These are phyloP conservation scores for Metschnikowia hibisci DNA, from an alignment of 805 yeast species.

Conservation along the genomic window DNA sequence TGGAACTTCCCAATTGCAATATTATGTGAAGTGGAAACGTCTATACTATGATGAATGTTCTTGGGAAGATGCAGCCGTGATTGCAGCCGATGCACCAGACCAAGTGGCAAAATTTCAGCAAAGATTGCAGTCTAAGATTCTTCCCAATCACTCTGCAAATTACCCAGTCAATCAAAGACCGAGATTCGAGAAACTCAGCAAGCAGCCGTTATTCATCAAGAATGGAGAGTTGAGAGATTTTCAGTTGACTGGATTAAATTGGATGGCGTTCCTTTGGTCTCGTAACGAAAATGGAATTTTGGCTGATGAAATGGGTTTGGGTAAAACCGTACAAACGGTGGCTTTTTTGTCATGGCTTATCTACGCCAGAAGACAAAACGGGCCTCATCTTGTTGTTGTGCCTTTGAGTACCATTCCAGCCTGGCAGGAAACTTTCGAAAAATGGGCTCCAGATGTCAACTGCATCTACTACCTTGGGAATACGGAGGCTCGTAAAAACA, in stretches of 20 bases:
- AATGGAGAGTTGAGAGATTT: constrained; percentile 93
- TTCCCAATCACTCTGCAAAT: constrained; percentile 75
- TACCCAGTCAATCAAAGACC: constrained; percentile 75
- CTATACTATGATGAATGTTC: constrained; percentile 93
- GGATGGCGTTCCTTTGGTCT: constrained; percentile 99
- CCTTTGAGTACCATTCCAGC: constrained; percentile 96
- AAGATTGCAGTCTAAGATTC: constrained; percentile 75
- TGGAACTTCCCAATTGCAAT: constrained; percentile 67
- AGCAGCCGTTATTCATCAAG: constrained; percentile 86
- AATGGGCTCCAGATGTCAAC: constrained; percentile 96
- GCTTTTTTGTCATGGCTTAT: constrained; percentile 92
- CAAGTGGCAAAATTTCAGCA: constrained; percentile 81
- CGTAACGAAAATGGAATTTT: constrained; percentile 94
- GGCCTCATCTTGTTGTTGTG: constrained; percentile 95
- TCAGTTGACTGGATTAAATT: constrained; percentile 95
- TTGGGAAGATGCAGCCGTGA: constrained; percentile 90
- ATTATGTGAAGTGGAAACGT: constrained; percentile 90
- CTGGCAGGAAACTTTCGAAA: constrained; percentile 98
- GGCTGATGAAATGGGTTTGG: constrained; percentile 99
- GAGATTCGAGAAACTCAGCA: constrained; percentile 75
- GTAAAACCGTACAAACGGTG: constrained; percentile 96
- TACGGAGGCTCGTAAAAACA: constrained; percentile 73
- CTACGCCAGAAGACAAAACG: constrained; percentile 93
- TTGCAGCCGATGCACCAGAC: constrained; percentile 78
- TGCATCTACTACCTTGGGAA: constrained; percentile 93